Evolutionary conservation across 345 rosid species (phyloP).

Genomic region (Ceriops zippeliana): DNA sequence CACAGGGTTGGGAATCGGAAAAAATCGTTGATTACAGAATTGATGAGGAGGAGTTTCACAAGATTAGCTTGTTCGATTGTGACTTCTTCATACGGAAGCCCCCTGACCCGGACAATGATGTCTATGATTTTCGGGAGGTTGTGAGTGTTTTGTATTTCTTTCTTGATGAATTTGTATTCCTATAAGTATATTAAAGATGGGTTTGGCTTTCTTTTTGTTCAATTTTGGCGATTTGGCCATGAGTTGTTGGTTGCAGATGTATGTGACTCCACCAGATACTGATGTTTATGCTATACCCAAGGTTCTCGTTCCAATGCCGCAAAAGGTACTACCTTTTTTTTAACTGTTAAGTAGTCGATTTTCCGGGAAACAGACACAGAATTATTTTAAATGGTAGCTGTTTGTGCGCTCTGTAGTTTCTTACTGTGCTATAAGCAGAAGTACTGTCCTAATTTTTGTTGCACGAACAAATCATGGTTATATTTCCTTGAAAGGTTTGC

Average conservation of each 20-base stretch:
- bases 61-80: conserved; percentile 76
- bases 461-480: background rate
- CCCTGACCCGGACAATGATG: conserved; percentile 89
- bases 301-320: conserved; percentile 89
- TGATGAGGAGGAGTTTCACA: conserved; percentile 91
- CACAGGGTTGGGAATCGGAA: conserved; percentile 84
- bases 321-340: conserved; percentile 47
- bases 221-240: background rate
- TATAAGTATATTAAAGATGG: background rate
- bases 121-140: conserved; percentile 94
- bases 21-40: conserved; percentile 84
- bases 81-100: conserved; percentile 94
- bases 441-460: background rate
- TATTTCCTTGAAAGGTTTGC: background rate
- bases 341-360: background rate
- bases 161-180: background rate
- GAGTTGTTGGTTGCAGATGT: conserved; percentile 53
- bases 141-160: background rate
- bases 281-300: conserved; percentile 83
- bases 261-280: conserved; percentile 92
- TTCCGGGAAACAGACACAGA: too few relatives aligned
- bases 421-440: too few relatives aligned
- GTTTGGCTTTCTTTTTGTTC: conserved; percentile 3
- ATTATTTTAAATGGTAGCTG: too few relatives aligned
- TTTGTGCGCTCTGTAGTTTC: too few relatives aligned